A percentile compares a stretch with the other conserved stretches of the same genome.
Conservation (phyloP, 441 rosid genomes). For the Bruguiera hainesii region DNA sequence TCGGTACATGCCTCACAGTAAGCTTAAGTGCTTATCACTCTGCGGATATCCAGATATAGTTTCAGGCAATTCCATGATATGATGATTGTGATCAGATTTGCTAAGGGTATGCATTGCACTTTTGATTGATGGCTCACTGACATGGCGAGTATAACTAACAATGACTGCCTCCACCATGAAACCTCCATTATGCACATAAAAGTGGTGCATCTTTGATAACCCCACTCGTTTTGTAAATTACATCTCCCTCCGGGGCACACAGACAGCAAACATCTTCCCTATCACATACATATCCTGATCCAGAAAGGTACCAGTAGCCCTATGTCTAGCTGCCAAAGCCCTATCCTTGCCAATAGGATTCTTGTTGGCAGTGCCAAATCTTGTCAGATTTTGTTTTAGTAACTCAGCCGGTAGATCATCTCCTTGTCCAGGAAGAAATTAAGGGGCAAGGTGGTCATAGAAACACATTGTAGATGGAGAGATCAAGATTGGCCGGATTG, state of each 20-base stretch:
- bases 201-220: neutral
- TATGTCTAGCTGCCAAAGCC: neutral
- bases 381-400: neutral
- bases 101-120: too few relatives aligned
- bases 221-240: neutral
- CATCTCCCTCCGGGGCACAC: conserved; percentile 1
- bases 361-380: neutral
- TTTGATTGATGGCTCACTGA: too few relatives aligned
- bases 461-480: neutral
- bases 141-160: neutral
- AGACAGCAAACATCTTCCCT: conserved; percentile 4
- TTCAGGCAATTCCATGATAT: too few relatives aligned
- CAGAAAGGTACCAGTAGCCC: neutral
- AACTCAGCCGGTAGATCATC: conserved; percentile 1
- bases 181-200: neutral
- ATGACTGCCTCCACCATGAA: neutral
- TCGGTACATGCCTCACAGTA: too few relatives aligned
- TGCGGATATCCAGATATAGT: too few relatives aligned
- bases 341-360: neutral
- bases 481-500: neutral
- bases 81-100: too few relatives aligned
- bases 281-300: conserved; percentile 2
- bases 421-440: conserved; percentile 10
- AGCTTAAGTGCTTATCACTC: too few relatives aligned
- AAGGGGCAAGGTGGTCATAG: neutral